Evolutionary conservation across 202 grass and related monocot species (phyloP), one percentile per base, ranked within the genome.

Genomic region (Elaeis oleifera): DNA sequence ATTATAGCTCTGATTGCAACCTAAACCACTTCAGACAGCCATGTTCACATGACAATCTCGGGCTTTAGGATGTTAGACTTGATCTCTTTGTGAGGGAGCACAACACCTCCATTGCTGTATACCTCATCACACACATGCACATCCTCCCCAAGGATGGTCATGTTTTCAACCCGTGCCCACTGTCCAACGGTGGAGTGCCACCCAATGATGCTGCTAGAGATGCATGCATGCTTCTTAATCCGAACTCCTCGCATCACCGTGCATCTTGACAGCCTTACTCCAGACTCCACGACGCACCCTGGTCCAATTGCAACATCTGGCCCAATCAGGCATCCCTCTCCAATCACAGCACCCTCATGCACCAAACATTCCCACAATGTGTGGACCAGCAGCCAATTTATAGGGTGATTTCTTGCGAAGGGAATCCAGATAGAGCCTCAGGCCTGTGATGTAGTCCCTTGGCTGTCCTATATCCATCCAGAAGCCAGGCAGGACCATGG

Each of bases 391-490:
- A 48, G 49, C 49, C 4, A 65, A 22, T 23, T 50, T 51, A 13
- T 16, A 3, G 2, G 62, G 62, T 6, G 22, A 51, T 22, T 27
- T 51, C 62, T 51, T 51, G 16, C 62, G 62, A 22, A 65, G 62
- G 16, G 62, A 27, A n/a, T 50, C 62, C 11, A 65, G 62, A 48
- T 51, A 65, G 44, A 65, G 62, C 18, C 49, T 44, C 5, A 65
- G 17, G 62, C 62, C 62, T 21, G 48, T 51, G 62, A 65, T 65
- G 62, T 65, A 65, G 62, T 65, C 62, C 15, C 20, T 65, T 1
- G 62, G 62, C 16, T 65, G 62, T 6, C 62, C 62, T 23, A 65
- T 65, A 23, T 65, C 62, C 62, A 65, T 65, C 62, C 62, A 65
- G 49, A 65, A 65, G 4, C 62, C 62, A 9, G 62, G 44, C 4